phyloP scores from a whole-genome alignment of 495 filamentous ascomycete species.

The Penicillium coprophilum region DNA sequence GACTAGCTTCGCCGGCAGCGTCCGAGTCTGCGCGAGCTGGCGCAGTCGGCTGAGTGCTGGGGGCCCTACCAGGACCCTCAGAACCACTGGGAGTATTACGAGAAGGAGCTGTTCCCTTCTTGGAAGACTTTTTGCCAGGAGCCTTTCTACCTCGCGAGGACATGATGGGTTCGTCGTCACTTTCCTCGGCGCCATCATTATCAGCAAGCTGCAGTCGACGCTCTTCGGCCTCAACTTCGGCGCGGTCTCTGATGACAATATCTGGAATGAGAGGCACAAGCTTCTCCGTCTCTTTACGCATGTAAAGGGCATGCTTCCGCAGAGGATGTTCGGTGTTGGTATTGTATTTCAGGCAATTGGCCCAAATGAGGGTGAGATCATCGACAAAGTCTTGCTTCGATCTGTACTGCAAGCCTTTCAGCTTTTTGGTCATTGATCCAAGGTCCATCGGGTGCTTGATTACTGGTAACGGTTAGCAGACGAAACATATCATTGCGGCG shows the following conservation, averaged over 20 bases:
- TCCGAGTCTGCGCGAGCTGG: constrained; percentile 63
- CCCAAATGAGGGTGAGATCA: constrained; percentile 93
- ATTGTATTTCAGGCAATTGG: constrained; percentile 95
- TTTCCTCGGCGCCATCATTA: constrained; percentile 83
- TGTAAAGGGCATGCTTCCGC: constrained; percentile 89
- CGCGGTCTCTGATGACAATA: constrained; percentile 81
- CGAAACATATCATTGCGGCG: neutral
- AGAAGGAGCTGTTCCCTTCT: constrained; percentile 71
- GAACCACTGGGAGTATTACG: constrained; percentile 65
- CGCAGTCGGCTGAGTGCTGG: constrained; percentile 53
- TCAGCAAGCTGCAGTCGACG: constrained; percentile 71
- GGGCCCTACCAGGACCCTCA: constrained; percentile 69
- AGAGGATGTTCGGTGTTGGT: constrained; percentile 82
- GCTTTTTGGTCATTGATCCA: constrained; percentile 96
- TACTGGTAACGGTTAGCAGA: constrained; percentile 51
- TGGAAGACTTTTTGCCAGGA: constrained; percentile 68
- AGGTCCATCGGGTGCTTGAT: constrained; percentile 99
- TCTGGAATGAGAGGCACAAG: constrained; percentile 93
- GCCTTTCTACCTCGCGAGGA: constrained; percentile 91
- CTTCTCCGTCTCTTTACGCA: constrained; percentile 96
- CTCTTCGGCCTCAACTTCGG: constrained; percentile 96
- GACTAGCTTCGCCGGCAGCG: constrained; percentile 62
- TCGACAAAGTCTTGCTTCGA: constrained; percentile 94
- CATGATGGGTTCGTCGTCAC: constrained; percentile 98
- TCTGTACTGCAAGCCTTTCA: constrained; percentile 82